A percentile compares a stretch with the other conserved stretches of the same genome.
These are phyloP conservation scores for Pyrenochaeta sp. DNA, from an alignment of 2,329 filamentous ascomycete genomes.

Conservation along the genomic window DNA sequence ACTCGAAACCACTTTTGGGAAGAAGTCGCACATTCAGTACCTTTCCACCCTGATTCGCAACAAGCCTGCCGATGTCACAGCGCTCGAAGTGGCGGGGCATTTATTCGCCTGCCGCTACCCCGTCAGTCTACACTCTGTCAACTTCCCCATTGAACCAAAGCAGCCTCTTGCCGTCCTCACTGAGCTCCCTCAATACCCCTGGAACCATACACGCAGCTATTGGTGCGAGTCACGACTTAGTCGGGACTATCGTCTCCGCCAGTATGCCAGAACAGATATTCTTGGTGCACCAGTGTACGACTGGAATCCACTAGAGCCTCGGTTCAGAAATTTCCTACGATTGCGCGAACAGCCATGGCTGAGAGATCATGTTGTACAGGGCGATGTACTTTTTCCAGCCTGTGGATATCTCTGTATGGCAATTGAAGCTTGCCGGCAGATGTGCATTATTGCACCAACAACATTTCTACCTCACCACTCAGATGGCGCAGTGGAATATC, in stretches of 20 bases:
- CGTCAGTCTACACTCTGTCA: constrained; percentile 12
- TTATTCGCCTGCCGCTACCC: constrained; percentile 2
- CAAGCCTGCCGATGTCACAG: constrained; percentile 12
- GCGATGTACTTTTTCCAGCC: constrained; percentile 29
- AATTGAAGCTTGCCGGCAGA: constrained; percentile 21
- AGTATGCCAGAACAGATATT: constrained; percentile 21
- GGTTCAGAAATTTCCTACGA: constrained; percentile 35
- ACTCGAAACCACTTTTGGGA: constrained; percentile 2
- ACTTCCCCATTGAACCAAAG: constrained; percentile 14
- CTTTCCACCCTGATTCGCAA: constrained; percentile 14
- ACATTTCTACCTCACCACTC: constrained; percentile 1
- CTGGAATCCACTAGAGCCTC: constrained; percentile 21
- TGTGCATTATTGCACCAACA: constrained; percentile 13
- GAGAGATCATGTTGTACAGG: constrained; percentile 25
- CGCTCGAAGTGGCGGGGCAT: constrained; percentile 12
- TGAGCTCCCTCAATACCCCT: constrained; percentile 45
- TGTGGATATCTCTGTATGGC: constrained; percentile 26
- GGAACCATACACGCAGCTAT: constrained; percentile 42
- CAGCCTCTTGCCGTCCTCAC: constrained; percentile 11
- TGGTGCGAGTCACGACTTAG: constrained; percentile 36
- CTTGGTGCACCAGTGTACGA: constrained; percentile 22
- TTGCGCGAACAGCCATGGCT: constrained; percentile 32
- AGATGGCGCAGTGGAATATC: constrained; percentile 8
- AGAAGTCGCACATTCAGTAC: constrained; percentile 12
- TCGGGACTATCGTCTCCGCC: constrained; percentile 25